Percentiles rank a stretch among this genome's conserved stretches.
These are phyloP conservation scores for Penicillium capsulatum DNA, from an alignment of 2,329 filamentous ascomycete genomes.

Conservation along the genomic window DNA sequence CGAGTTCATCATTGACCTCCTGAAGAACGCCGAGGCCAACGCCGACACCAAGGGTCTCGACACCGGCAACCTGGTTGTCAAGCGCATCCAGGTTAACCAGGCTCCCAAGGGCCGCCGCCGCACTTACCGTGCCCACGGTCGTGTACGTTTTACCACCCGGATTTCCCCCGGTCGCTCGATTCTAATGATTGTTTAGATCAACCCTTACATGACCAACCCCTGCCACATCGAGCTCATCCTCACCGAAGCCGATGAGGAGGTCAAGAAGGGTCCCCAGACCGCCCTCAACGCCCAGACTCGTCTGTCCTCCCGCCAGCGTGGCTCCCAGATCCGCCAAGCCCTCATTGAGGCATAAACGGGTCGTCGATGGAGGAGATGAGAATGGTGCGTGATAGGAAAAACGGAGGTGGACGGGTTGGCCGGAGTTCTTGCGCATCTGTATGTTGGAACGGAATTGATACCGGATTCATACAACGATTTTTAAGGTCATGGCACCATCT, in stretches of 20 bases:
- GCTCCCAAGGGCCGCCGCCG: slow-evolving; percentile 98
- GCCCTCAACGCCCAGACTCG: slow-evolving; percentile 51
- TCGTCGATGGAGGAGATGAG: slow-evolving; percentile 27
- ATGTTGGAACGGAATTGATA: slow-evolving; percentile 29
- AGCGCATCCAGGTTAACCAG: slow-evolving; percentile 99
- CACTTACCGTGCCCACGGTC: slow-evolving; percentile 99
- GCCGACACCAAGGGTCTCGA: slow-evolving; percentile 96
- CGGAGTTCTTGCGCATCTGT: slow-evolving; percentile 35
- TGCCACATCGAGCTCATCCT: slow-evolving; percentile 99
- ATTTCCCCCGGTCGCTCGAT: too few species aligned
- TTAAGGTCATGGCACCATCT: slow-evolving; percentile 25
- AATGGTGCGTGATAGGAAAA: slow-evolving; percentile 25
- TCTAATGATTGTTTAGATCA: slow-evolving; percentile 77
- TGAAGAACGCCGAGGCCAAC: slow-evolving; percentile 97
- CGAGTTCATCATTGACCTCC: slow-evolving; percentile 93
- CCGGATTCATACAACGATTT: slow-evolving; percentile 27
- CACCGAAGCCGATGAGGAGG: slow-evolving; percentile 92
- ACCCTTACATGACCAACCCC: slow-evolving; percentile 99
- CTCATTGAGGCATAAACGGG: slow-evolving; percentile 54
- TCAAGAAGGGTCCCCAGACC: slow-evolving; percentile 78
- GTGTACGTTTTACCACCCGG: slow-evolving; percentile 63
- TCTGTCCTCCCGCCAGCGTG: slow-evolving; percentile 90
- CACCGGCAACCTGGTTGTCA: slow-evolving; percentile 94
- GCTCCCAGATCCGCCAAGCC: slow-evolving; percentile 58
- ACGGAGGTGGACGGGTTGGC: slow-evolving; percentile 33